These are phyloP conservation scores for Leccinum broughii DNA, from an alignment of 768 basidiomycete genomes.

Conservation along the genomic window DNA sequence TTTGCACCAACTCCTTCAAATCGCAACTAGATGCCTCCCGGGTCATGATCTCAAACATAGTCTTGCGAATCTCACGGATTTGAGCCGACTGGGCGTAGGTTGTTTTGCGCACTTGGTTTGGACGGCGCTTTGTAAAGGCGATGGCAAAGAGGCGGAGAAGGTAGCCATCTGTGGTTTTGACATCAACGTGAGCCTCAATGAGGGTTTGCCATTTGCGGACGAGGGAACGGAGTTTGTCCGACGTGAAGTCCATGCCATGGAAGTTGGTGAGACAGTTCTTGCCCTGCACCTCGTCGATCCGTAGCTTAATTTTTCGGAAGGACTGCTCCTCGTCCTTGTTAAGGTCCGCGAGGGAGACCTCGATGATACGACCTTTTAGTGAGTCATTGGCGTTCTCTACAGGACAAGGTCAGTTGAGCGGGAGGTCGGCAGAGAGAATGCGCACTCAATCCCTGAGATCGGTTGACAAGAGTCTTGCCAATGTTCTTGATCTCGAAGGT, in stretches of 20 bases:
- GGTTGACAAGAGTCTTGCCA: conserved; percentile 98
- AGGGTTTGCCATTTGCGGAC: conserved; percentile 99
- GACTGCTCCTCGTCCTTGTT: conserved; percentile 99
- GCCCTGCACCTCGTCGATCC: conserved; percentile 94
- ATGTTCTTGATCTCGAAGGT: conserved; percentile 96
- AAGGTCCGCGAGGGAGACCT: conserved; percentile 94
- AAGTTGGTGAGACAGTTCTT: conserved; percentile 99
- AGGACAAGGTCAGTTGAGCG: conserved; percentile 7
- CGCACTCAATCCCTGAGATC: conserved; percentile 97
- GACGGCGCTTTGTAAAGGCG: conserved; percentile 97
- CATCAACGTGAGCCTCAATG: conserved; percentile 98
- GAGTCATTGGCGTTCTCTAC: conserved; percentile 98
- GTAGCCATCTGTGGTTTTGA: conserved; percentile 99
- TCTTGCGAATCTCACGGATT: conserved; percentile 95
- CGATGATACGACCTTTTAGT: conserved; percentile 93
- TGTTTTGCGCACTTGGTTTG: conserved; percentile 96
- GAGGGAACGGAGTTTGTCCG: conserved; percentile 99
- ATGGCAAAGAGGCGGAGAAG: conserved; percentile 98
- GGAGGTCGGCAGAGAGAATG: conserved; percentile 21
- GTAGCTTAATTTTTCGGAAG: conserved; percentile 99
- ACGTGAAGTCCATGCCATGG: conserved; percentile 99
- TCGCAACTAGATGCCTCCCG: conserved; percentile 94
- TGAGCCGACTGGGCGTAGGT: conserved; percentile 96
- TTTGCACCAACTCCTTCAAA: conserved; percentile 97
- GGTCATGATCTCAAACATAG: conserved; percentile 99